Conservation (phyloP, 306 rosid species). For the Notholithocarpus densiflorus region DNA sequence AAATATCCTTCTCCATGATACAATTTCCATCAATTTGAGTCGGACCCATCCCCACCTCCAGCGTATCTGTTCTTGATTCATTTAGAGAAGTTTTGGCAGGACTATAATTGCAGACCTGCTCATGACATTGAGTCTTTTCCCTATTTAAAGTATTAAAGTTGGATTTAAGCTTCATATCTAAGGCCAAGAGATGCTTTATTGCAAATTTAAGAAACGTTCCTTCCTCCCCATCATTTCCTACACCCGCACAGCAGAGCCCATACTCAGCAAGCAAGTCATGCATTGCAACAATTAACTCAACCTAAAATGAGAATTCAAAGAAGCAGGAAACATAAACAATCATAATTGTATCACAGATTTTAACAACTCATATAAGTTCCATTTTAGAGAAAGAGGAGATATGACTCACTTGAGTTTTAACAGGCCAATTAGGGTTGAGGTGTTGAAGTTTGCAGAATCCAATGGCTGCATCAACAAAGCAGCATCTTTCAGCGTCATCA, state of each 20-base stretch:
- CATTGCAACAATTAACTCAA: conserved; percentile 86
- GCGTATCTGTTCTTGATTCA: conserved; percentile 42
- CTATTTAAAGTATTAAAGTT: conserved; percentile 42
- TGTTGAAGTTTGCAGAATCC: conserved; percentile 96
- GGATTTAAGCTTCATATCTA: conserved; percentile 88
- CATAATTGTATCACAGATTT: conserved; percentile 6
- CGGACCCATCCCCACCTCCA: conserved; percentile 43
- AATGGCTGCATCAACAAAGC: conserved; percentile 80
- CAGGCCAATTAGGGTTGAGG: conserved; percentile 49
- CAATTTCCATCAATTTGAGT: conserved; percentile 40
- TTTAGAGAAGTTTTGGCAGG: conserved; percentile 40
- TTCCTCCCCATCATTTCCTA: conserved; percentile 79
- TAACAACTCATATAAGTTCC: conserved; percentile 24
- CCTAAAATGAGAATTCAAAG: conserved; percentile 49
- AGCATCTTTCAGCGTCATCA: conserved; percentile 67
- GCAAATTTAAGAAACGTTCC: conserved; percentile 94
- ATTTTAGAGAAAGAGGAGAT: conserved; percentile 18
- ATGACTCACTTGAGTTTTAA: conserved; percentile 71
- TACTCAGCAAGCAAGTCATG: conserved; percentile 93
- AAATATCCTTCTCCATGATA: conserved; percentile 39
- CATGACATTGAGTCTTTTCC: conserved; percentile 46
- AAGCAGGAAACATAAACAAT: conserved; percentile 12
- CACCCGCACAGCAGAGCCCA: conserved; percentile 90
- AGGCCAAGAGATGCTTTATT: conserved; percentile 85
- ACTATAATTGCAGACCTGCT: conserved; percentile 44